These are phyloP conservation scores for Talaromyces piceae DNA, from an alignment of 2,329 filamentous ascomycete genomes.

Conservation along the genomic window DNA sequence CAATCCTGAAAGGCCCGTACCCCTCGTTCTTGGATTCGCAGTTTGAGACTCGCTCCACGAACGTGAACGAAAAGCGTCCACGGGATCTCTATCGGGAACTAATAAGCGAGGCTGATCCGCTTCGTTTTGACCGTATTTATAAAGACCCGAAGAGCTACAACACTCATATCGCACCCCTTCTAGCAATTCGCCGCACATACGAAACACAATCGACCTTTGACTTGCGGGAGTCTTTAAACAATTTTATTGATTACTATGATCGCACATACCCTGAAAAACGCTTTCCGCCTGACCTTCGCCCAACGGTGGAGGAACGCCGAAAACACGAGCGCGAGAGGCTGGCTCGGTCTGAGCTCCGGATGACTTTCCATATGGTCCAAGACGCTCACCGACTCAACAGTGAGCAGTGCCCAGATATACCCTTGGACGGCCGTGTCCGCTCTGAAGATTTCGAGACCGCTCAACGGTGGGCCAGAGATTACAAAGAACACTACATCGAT, in stretches of 20 bases:
- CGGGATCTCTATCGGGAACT: constrained; percentile 4
- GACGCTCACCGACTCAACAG: background rate
- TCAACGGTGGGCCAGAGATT: background rate
- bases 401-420: background rate
- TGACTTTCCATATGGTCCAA: constrained; percentile 6
- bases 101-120: constrained; percentile 1
- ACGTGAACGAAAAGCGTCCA: background rate
- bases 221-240: constrained; percentile 4
- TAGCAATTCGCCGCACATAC: background rate
- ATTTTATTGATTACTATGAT: background rate
- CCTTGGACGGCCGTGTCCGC: constrained; percentile 1
- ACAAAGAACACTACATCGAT: constrained; percentile 3
- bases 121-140: constrained; percentile 6
- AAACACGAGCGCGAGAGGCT: constrained; percentile 4
- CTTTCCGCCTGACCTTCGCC: background rate
- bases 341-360: constrained; percentile 5
- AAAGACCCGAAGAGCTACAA: background rate
- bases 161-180: constrained; percentile 1
- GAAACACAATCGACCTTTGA: background rate
- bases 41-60: constrained; percentile 1
- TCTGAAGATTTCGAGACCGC: constrained; percentile 6
- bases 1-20: constrained; percentile 11
- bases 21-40: constrained; percentile 6
- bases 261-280: background rate
- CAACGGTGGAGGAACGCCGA: background rate